These are phyloP conservation scores for Pestalotiopsis sp. DNA, from an alignment of 2,329 filamentous ascomycete species.

Conservation along the genomic window DNA sequence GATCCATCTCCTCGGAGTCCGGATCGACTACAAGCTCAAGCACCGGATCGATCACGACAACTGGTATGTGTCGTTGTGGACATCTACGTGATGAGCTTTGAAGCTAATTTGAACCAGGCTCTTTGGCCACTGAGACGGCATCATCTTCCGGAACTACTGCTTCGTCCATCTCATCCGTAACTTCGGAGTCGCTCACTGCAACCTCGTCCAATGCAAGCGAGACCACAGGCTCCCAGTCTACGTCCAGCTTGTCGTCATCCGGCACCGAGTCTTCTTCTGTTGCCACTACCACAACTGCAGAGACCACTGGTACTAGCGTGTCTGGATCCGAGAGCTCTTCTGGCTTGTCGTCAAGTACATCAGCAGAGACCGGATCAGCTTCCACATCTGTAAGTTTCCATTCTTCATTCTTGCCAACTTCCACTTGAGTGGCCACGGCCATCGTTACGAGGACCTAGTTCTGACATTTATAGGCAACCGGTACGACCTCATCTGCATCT, in stretches of 20 bases:
- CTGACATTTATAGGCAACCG: not conserved
- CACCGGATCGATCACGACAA: not conserved
- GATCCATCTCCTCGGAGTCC: not conserved
- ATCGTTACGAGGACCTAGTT: no score
- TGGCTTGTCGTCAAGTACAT: not conserved
- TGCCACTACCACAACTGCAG: not conserved
- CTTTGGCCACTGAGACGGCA: not conserved
- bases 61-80: not conserved
- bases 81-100: no score
- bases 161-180: not conserved
- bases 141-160: not conserved
- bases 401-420: not conserved
- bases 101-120: not conserved
- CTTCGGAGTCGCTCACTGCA: not conserved
- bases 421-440: not conserved
- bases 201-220: not conserved
- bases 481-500: not conserved
- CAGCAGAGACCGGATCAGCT: not conserved
- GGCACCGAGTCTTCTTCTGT: not conserved
- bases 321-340: not conserved
- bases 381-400: not conserved
- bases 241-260: not conserved
- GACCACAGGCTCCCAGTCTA: not conserved
- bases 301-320: not conserved
- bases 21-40: not conserved